These are phyloP conservation scores for Fusarium sp. DNA, from an alignment of 2,329 filamentous ascomycete genomes.

Conservation along the genomic window DNA sequence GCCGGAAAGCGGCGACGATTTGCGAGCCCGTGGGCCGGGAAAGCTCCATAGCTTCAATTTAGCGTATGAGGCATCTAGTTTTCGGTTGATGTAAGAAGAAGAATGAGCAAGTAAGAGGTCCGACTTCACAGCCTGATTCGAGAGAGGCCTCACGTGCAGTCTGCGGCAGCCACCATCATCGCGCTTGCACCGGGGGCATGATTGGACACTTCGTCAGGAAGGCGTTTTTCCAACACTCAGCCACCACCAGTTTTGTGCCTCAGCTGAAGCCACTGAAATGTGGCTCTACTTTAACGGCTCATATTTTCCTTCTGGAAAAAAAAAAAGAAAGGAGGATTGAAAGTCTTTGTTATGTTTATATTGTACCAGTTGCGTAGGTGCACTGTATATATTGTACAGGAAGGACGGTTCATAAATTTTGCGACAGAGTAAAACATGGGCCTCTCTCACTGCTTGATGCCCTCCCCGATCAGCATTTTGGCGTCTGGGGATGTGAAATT, in stretches of 20 bases:
- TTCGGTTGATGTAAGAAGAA: background rate
- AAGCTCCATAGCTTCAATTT: background rate
- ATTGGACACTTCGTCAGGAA: background rate
- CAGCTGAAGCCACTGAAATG: background rate
- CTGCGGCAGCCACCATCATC: background rate
- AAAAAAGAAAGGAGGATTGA: background rate
- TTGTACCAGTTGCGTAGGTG: background rate
- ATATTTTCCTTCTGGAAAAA: too few relatives aligned
- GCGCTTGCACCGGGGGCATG: background rate
- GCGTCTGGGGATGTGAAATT: background rate
- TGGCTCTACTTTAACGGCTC: background rate
- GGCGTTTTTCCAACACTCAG: background rate
- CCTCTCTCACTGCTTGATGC: background rate
- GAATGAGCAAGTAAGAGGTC: accelerated
- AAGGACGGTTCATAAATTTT: background rate
- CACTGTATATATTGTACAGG: background rate
- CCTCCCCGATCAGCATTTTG: background rate
- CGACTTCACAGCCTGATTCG: background rate
- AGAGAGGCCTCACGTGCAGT: background rate
- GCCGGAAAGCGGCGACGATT: background rate
- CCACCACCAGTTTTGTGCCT: background rate
- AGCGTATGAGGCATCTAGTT: accelerated
- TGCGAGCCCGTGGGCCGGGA: background rate
- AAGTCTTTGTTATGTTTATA: background rate
- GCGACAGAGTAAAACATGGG: accelerated